Base-by-base conservation (phyloP, 352 stramenopile species). In the Phytopythium helicoides region DNA sequence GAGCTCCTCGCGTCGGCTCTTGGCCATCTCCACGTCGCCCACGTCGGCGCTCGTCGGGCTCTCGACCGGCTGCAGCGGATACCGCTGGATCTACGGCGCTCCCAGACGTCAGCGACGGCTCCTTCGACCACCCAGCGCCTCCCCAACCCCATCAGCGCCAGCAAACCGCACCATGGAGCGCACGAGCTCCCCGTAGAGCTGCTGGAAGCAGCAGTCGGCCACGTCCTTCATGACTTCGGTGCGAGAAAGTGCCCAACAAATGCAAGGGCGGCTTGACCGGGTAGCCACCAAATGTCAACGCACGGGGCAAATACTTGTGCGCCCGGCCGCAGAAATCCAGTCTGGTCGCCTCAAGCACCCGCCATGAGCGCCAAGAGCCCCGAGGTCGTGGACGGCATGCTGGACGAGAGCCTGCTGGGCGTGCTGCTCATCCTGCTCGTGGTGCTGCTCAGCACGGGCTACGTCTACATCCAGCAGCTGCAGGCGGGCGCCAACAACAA, bases 151-250 rank as follows among this genome's bases (percentile, higher is more conserved):
- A 19, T 18, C 26, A 1, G 7, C 44, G 23, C 25, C 4, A 28
- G n/a, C 0, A 71, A n/a, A n/a, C n/a, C 64, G 57, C 49, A 93
- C 85, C 82, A 93, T 84, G 11, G 82, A 90, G 60, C 85, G 82
- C 71, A 94, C 83, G 36, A 92, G 72, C 70, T 94, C 82, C 44
- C 74, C 85, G 52, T 89, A 94, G 55, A 94, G 76, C 68, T 94
- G 85, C 71, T 90, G 78, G 71, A 94, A 92, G 75, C 82, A 88
- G 63, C 80, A 83, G 40, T 94, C 85, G 3, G 85, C 82, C 34
- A 94, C 81, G 46, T 94, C 85, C 55, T 90, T 92, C 81, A 91
- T 90, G 14, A 9, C n/a, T n/a, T n/a, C n/a, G n/a, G n/a, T n/a
- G n/a, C n/a, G n/a, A n/a, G n/a, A n/a, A n/a, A n/a, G n/a, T n/a